These are phyloP conservation scores for Solanum gracilifrons DNA, from an alignment of 257 asterid species.

Conservation along the genomic window DNA sequence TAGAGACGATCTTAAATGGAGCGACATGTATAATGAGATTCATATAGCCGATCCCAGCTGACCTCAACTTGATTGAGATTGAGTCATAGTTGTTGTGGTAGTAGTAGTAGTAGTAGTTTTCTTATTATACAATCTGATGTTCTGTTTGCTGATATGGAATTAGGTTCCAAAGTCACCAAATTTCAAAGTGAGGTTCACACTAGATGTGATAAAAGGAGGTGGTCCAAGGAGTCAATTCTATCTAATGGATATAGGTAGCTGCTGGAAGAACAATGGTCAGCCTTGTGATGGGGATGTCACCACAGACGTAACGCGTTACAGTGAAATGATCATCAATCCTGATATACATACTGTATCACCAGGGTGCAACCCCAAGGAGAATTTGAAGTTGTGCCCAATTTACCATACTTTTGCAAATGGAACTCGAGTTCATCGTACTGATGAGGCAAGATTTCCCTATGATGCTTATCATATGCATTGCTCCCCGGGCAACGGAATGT, in stretches of 20 bases:
- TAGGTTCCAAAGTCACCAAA: slow-evolving; percentile 78
- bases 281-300: slow-evolving; percentile 65
- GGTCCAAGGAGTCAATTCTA: slow-evolving; percentile 72
- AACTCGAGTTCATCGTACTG: slow-evolving; percentile 41
- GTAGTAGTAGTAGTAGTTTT: neutral
- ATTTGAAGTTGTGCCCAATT: slow-evolving; percentile 46
- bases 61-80: neutral
- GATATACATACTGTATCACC: slow-evolving; percentile 20
- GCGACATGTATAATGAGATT: no score
- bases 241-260: slow-evolving; percentile 77
- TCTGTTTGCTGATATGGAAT: neutral
- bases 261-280: slow-evolving; percentile 82
- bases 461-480: slow-evolving; percentile 71
- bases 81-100: neutral
- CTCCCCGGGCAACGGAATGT: slow-evolving; percentile 43
- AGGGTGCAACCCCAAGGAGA: slow-evolving; percentile 40
- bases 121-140: neutral
- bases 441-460: slow-evolving; percentile 41
- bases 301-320: slow-evolving; percentile 64
- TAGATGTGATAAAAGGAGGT: slow-evolving; percentile 58
- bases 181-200: slow-evolving; percentile 57
- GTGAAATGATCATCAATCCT: slow-evolving; percentile 75
- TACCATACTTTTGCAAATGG: slow-evolving; percentile 64
- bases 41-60: no score
- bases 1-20: no score